Base-by-base conservation (phyloP, 768 basidiomycete species). In the Pulveroboletus sp. region DNA sequence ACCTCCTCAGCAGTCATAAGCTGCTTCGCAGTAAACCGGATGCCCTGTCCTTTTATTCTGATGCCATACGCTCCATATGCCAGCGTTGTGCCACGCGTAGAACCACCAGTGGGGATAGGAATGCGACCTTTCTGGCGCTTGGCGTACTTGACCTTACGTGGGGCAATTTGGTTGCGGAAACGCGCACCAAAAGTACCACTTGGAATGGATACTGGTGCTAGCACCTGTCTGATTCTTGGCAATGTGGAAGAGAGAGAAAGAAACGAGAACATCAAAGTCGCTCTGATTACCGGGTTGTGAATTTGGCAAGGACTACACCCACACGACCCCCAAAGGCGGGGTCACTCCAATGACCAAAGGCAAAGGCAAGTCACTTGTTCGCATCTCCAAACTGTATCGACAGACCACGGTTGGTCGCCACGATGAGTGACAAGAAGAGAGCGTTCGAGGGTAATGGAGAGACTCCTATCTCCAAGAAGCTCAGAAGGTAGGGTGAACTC, bases 1-100 rank as follows among this genome's bases (percentile, higher is more conserved):
- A 92, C 86, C 48, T 91, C 89, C 70, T 93, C 85, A 0, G 86
- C 90, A 0, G 88, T 84, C 46, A 81, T 78, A 15, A 99, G 80
- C 72, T 95, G 93, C 69, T 95, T 95, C 1, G 92, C 94, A 17
- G 81, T 86, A 12, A 98, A 73, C 30, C 94, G 76, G 41, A 79
- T 79, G 1, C 91, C 90, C 49, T 88, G 78, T 0, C 85, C 86
- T 59, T 89, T 88, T 40, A 96, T 87, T 46, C 95, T 73, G 40
- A 98, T 80, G 9, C 96, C 96, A 79, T 85, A 99, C 7, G 94
- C 86, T 35, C 94, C 96, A 59, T 82, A 90, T 11, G 90, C 83
- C 36, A 98, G 80, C 1, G 92, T 92, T 5, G 96, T 94, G 18
- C 95, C 96, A 64, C 92, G 89, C 11, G 82, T 89, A 15, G 92